phyloP scores from a whole-genome alignment of 305 asterid species.

The Fraxinus angustifolia region DNA sequence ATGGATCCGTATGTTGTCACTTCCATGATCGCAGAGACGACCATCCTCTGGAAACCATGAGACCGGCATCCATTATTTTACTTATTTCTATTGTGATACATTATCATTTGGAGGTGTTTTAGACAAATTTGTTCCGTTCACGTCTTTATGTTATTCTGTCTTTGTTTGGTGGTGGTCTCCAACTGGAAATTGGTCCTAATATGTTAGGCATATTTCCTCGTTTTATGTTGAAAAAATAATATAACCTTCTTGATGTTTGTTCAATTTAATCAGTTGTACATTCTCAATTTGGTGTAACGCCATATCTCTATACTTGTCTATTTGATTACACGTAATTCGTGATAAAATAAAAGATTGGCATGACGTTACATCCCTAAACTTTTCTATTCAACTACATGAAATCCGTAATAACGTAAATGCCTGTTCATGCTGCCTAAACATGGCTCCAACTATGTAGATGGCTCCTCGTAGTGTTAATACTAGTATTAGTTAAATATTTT shows the following conservation, averaged over 20 bases:
- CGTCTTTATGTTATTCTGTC: conserved; percentile 10
- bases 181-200: neutral
- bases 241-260: neutral
- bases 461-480: neutral
- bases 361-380: neutral
- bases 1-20: conserved; percentile 76
- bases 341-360: neutral
- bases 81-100: neutral
- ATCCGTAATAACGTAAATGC: neutral
- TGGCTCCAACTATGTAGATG: neutral
- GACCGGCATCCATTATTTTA: neutral
- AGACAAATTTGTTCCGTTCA: neutral
- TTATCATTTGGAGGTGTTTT: conserved; percentile 11
- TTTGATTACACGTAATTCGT: neutral
- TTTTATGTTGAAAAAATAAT: neutral
- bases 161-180: neutral
- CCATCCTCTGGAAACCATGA: conserved; percentile 51
- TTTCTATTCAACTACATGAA: neutral
- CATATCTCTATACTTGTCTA: neutral
- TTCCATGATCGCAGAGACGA: conserved; percentile 75
- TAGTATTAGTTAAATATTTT: neutral
- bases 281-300: neutral
- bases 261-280: neutral
- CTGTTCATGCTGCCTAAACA: neutral
- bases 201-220: neutral